Evolutionary conservation across 2,329 filamentous ascomycete genomes (phyloP).

Genomic region (Epichloe brachyelytri): DNA sequence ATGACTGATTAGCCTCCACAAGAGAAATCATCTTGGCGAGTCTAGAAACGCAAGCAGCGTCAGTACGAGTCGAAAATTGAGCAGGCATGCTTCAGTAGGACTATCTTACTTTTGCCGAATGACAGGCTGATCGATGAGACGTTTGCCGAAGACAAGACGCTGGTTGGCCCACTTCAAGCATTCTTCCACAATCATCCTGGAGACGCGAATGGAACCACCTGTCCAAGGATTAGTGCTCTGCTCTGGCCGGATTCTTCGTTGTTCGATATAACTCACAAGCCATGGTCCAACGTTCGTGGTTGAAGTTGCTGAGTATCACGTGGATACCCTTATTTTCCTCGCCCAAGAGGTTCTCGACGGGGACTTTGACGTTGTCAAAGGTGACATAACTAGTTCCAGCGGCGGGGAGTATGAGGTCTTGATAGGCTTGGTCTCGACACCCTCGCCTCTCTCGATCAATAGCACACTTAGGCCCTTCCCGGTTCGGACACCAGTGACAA

Average conservation of each 20-base stretch:
- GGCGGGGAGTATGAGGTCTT: slow-evolving; percentile 70
- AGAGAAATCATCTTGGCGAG: slow-evolving; percentile 80
- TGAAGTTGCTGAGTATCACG: slow-evolving; percentile 78
- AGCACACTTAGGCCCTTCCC: slow-evolving; percentile 68
- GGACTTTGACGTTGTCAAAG: slow-evolving; percentile 79
- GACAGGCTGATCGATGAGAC: slow-evolving; percentile 69
- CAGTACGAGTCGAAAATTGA: slow-evolving; percentile 1
- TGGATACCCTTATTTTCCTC: slow-evolving; percentile 77
- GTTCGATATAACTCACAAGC: slow-evolving; percentile 31
- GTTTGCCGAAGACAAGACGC: slow-evolving; percentile 71
- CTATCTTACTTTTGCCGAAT: slow-evolving; percentile 59
- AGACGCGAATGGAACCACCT: slow-evolving; percentile 48
- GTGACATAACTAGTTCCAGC: slow-evolving; percentile 71
- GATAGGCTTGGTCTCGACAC: slow-evolving; percentile 63
- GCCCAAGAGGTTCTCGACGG: slow-evolving; percentile 63
- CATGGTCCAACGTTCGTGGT: slow-evolving; percentile 77
- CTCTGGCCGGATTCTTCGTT: neutral
- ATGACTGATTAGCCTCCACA: slow-evolving; percentile 70
- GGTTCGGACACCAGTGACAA: slow-evolving; percentile 68
- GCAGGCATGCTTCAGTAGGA: neutral
- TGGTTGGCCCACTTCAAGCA: slow-evolving; percentile 84
- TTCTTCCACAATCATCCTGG: slow-evolving; percentile 63
- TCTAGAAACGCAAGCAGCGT: slow-evolving; percentile 20
- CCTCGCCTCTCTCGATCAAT: slow-evolving; percentile 60
- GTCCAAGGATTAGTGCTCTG: slow-evolving; percentile 4